These are phyloP conservation scores for Tetrahymena elliotti DNA, from an alignment of 73 alveolate species.

Conservation along the genomic window DNA sequence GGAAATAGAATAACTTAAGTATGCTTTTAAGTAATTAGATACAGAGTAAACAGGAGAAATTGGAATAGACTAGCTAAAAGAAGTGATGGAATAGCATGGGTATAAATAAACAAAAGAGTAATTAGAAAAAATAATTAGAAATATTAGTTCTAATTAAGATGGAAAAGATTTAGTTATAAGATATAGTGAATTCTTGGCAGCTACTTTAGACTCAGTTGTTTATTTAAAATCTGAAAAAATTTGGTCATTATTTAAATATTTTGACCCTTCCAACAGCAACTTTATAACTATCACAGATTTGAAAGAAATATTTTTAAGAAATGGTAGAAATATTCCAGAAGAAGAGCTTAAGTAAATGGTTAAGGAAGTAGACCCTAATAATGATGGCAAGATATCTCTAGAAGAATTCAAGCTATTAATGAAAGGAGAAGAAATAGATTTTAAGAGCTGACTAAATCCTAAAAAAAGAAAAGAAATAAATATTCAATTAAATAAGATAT, in stretches of 20 bases:
- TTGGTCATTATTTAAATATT: slow-evolving; percentile 50
- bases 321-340: slow-evolving; percentile 15
- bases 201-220: slow-evolving; percentile 50
- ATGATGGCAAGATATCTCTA: slow-evolving; percentile 42
- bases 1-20: neutral
- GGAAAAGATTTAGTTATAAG: slow-evolving; percentile 33
- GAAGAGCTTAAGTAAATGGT: slow-evolving; percentile 35
- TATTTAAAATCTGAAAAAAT: slow-evolving; percentile 56
- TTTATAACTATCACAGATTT: slow-evolving; percentile 38
- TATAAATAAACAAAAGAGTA: neutral
- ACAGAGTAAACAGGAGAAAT: neutral
- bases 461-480: neutral
- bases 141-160: neutral
- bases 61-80: neutral
- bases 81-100: neutral
- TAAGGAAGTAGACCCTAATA: slow-evolving; percentile 43
- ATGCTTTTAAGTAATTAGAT: neutral
- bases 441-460: neutral
- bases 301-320: slow-evolving; percentile 38
- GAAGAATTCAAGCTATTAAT: slow-evolving; percentile 38
- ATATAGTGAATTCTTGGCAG: slow-evolving; percentile 68
- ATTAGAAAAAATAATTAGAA: slow-evolving; percentile 5
- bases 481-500: neutral
- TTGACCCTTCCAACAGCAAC: slow-evolving; percentile 40
- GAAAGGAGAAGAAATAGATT: slow-evolving; percentile 15